Percentiles rank a stretch among this genome's conserved stretches.
Conservation (phyloP, 148 eudicot species). For the Fagopyrum esculentum region DNA sequence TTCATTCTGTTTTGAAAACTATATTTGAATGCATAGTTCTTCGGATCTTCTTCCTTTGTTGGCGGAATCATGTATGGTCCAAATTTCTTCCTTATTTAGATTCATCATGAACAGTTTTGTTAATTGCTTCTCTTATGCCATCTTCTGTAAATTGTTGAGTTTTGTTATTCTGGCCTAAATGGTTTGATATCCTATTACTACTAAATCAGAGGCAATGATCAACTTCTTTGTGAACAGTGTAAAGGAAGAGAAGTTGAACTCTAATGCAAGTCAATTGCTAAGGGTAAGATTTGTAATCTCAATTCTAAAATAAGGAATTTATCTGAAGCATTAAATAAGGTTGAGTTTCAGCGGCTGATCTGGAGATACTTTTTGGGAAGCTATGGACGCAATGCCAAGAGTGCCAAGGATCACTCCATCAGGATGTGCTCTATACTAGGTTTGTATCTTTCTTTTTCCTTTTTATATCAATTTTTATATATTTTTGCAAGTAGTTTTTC, state of each 20-base stretch:
- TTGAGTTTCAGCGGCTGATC: slow-evolving; percentile 61
- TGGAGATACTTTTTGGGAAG: slow-evolving; percentile 87
- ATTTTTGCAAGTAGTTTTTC: too few species aligned
- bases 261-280: slow-evolving; percentile 84
- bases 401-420: slow-evolving; percentile 99
- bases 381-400: slow-evolving; percentile 99
- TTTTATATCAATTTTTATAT: neutral
- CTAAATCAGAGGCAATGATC: slow-evolving; percentile 53
- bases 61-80: neutral
- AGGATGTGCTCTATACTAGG: slow-evolving; percentile 98
- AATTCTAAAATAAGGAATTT: neutral
- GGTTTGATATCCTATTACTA: slow-evolving; percentile 3
- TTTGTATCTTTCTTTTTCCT: slow-evolving; percentile 17
- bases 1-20: neutral
- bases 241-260: slow-evolving; percentile 98
- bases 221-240: slow-evolving; percentile 85
- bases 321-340: neutral
- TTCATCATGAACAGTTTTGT: neutral
- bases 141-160: neutral
- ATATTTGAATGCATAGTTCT: neutral
- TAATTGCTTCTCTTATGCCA: neutral
- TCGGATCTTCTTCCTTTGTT: neutral
- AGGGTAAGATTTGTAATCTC: slow-evolving; percentile 36
- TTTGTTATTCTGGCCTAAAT: neutral
- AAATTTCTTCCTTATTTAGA: neutral